phyloP scores from a whole-genome alignment of 2,329 filamentous ascomycete species.

The Hypoxylon sp. region DNA sequence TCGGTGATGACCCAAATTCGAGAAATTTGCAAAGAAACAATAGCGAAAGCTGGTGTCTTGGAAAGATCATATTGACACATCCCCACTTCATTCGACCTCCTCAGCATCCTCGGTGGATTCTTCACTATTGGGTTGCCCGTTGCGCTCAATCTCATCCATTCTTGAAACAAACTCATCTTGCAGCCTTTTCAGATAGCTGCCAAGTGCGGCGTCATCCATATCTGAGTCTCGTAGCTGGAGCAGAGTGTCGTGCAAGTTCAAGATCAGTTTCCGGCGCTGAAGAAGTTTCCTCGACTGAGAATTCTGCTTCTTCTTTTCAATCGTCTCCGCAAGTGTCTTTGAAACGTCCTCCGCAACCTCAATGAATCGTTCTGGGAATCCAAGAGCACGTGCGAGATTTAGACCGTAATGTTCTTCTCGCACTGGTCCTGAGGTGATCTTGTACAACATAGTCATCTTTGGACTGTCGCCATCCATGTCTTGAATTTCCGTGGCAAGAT shows the following conservation, averaged over 20 bases:
- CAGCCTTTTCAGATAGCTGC: conserved; percentile 74
- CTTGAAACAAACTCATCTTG: conserved; percentile 81
- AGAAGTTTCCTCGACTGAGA: conserved; percentile 71
- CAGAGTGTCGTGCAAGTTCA: conserved; percentile 80
- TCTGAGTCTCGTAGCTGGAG: conserved; percentile 75
- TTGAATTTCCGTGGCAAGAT: conserved; percentile 79
- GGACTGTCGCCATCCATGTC: conserved; percentile 63
- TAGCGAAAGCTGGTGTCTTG: background rate
- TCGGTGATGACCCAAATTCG: background rate
- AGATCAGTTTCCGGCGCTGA: conserved; percentile 78
- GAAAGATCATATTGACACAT: background rate
- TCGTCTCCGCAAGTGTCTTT: conserved; percentile 69
- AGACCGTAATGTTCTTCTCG: conserved; percentile 85
- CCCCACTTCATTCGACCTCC: conserved; percentile 10
- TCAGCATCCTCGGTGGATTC: conserved; percentile 1
- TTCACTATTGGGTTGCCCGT: conserved; percentile 1
- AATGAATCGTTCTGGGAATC: conserved; percentile 78
- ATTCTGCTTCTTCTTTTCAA: conserved; percentile 70
- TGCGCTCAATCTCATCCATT: conserved; percentile 76
- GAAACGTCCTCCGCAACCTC: conserved; percentile 78
- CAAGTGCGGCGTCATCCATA: conserved; percentile 75
- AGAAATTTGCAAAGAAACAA: background rate
- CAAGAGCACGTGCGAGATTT: conserved; percentile 81
- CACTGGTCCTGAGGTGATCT: conserved; percentile 79
- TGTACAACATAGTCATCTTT: conserved; percentile 90